Conservation (phyloP, 768 basidiomycete genomes). For the Paxillus rubicundulus region DNA sequence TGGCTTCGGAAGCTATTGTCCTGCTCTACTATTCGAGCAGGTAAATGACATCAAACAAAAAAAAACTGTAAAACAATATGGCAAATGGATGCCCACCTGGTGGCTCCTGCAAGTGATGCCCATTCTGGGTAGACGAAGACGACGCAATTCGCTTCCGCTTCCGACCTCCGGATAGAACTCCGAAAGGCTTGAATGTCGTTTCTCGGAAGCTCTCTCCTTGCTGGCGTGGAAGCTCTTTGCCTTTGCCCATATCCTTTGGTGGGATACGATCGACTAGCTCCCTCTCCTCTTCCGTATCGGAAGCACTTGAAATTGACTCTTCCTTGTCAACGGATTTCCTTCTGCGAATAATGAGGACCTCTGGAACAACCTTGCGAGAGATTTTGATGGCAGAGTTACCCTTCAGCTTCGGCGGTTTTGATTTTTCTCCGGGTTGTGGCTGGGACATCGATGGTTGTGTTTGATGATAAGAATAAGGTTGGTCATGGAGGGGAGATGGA, state of each 20-base stretch:
- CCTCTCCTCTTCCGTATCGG: not conserved
- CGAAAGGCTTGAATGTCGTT: constrained; percentile 13
- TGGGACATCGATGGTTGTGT: not conserved
- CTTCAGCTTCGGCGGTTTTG: not conserved
- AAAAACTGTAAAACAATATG: constrained; percentile 2
- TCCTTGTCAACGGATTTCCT: not conserved
- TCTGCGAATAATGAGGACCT: constrained; percentile 8
- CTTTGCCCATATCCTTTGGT: constrained; percentile 13
- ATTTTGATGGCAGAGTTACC: not conserved
- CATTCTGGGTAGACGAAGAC: constrained; percentile 7
- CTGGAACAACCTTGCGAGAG: constrained; percentile 8
- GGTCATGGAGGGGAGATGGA: not conserved
- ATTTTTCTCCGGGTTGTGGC: not conserved
- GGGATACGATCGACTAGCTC: constrained; percentile 3
- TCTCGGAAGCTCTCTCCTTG: constrained; percentile 3
- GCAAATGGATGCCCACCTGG: constrained; percentile 20
- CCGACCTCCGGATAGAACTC: constrained; percentile 9
- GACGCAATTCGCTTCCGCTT: constrained; percentile 26
- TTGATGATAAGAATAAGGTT: not conserved
- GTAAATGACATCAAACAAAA: constrained; percentile 4
- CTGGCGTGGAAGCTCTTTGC: constrained; percentile 10
- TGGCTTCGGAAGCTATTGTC: constrained; percentile 9
- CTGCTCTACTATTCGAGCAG: constrained; percentile 1
- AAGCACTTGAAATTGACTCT: not conserved
- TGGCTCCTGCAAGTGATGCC: constrained; percentile 5